Conservation (phyloP, 192 early-diverging fungal genomes). For the Gryganskiella cystojenkinii region DNA sequence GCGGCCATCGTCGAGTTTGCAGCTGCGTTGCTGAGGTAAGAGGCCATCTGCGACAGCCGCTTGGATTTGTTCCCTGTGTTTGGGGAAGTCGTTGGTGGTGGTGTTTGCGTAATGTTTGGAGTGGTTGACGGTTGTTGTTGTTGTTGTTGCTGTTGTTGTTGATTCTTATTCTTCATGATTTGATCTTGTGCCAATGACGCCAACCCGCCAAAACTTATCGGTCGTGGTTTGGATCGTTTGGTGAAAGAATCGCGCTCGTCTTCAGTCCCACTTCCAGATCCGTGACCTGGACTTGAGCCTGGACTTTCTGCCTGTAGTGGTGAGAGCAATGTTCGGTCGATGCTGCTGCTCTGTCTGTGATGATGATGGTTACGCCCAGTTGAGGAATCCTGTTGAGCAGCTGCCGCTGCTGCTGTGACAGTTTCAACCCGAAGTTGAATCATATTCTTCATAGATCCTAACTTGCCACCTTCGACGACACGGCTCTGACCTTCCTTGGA, state of each 20-base stretch:
- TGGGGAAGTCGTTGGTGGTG: slow-evolving; percentile 17
- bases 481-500: slow-evolving; percentile 41
- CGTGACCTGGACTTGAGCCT: slow-evolving; percentile 9
- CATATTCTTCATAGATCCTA: slow-evolving; percentile 45
- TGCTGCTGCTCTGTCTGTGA: not conserved
- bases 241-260: not conserved
- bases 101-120: not conserved
- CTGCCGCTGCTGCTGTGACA: slow-evolving; percentile 5
- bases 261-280: slow-evolving; percentile 1
- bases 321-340: not conserved
- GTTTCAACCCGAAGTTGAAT: slow-evolving; percentile 46
- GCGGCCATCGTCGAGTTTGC: slow-evolving; percentile 33
- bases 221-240: slow-evolving; percentile 37
- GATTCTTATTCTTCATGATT: slow-evolving; percentile 27
- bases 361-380: not conserved
- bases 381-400: not conserved
- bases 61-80: slow-evolving; percentile 16
- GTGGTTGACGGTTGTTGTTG: slow-evolving; percentile 1
- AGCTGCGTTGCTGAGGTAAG: slow-evolving; percentile 41
- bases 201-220: slow-evolving; percentile 40
- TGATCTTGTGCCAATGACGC: slow-evolving; percentile 47
- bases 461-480: slow-evolving; percentile 27
- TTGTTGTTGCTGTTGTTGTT: slow-evolving; percentile 12
- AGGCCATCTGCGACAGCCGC: slow-evolving; percentile 34
- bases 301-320: slow-evolving; percentile 1